Percentiles rank a stretch among this genome's conserved stretches.
Conservation (phyloP, 805 yeast species). For the Candida tallmaniae region DNA sequence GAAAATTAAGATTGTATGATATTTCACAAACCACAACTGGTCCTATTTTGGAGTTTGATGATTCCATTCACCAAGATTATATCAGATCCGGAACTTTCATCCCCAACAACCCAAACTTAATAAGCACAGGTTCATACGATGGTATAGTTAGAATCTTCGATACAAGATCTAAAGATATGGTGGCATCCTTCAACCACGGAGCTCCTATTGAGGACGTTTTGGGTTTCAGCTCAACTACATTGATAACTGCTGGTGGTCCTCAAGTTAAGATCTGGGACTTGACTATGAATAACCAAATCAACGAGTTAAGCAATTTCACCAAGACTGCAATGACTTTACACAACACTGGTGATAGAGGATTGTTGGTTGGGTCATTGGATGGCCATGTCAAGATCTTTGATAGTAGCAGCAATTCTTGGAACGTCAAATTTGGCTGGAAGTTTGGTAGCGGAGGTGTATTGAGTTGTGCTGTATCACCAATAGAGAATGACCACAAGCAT, state of each 20-base stretch:
- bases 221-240: slow-evolving; percentile 68
- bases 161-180: slow-evolving; percentile 59
- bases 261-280: slow-evolving; percentile 89
- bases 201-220: slow-evolving; percentile 80
- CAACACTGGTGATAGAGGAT: slow-evolving; percentile 67
- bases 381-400: slow-evolving; percentile 97
- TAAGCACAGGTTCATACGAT: slow-evolving; percentile 95
- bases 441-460: slow-evolving; percentile 86
- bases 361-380: slow-evolving; percentile 91
- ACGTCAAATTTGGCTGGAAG: slow-evolving; percentile 95
- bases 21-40: slow-evolving; percentile 63
- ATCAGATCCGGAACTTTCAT: slow-evolving; percentile 78
- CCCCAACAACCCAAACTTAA: slow-evolving; percentile 67
- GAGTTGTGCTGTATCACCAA: slow-evolving; percentile 85
- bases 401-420: slow-evolving; percentile 65
- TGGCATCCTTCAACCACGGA: slow-evolving; percentile 63
- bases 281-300: slow-evolving; percentile 65
- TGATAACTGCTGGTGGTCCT: slow-evolving; percentile 79
- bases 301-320: slow-evolving; percentile 80
- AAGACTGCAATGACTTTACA: slow-evolving; percentile 88
- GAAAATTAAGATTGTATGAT: slow-evolving; percentile 83
- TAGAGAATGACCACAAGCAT: slow-evolving; percentile 54
- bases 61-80: slow-evolving; percentile 77
- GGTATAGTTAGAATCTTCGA: slow-evolving; percentile 82
- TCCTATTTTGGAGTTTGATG: slow-evolving; percentile 63